Evolutionary conservation across 108 stramenopile species (phyloP).

Genomic region (Mediolabrus comicus): DNA sequence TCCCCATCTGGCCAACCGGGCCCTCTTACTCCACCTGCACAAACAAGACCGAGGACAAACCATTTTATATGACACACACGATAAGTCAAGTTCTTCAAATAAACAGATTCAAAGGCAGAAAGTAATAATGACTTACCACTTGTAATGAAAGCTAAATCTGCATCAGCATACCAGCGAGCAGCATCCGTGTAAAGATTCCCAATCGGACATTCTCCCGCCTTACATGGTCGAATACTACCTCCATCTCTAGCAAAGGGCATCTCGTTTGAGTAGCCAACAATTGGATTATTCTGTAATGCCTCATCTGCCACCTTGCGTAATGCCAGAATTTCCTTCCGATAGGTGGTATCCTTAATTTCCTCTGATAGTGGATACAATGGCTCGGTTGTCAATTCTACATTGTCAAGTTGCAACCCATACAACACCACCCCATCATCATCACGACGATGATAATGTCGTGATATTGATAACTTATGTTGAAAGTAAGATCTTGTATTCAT

Average conservation of each 20-base stretch:
- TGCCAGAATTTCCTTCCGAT: conserved; percentile 7
- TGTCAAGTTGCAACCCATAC: neutral
- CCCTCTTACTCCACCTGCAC: conserved; percentile 39
- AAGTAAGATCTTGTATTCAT: neutral
- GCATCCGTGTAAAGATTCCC: conserved; percentile 61
- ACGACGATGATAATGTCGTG: neutral
- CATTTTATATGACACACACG: no score
- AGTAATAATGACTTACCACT: conserved; percentile 26
- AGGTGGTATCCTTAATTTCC: conserved; percentile 43
- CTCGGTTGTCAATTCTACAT: conserved; percentile 13
- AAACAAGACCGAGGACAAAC: no score
- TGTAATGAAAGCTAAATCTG: conserved; percentile 44
- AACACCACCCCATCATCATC: no score
- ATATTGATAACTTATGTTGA: conserved; percentile 2
- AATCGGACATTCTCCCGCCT: conserved; percentile 48
- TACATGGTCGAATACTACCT: conserved; percentile 21
- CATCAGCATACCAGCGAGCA: conserved; percentile 42
- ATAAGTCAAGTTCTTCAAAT: neutral
- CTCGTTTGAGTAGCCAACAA: conserved; percentile 27
- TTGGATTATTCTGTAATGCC: conserved; percentile 45
- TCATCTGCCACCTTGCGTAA: conserved; percentile 35
- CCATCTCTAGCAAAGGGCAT: conserved; percentile 42
- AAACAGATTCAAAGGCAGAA: neutral
- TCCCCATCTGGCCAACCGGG: conserved; percentile 51
- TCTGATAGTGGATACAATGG: conserved; percentile 17